Conservation (phyloP, 305 asterid species). For the Fraxinus angustifolia region DNA sequence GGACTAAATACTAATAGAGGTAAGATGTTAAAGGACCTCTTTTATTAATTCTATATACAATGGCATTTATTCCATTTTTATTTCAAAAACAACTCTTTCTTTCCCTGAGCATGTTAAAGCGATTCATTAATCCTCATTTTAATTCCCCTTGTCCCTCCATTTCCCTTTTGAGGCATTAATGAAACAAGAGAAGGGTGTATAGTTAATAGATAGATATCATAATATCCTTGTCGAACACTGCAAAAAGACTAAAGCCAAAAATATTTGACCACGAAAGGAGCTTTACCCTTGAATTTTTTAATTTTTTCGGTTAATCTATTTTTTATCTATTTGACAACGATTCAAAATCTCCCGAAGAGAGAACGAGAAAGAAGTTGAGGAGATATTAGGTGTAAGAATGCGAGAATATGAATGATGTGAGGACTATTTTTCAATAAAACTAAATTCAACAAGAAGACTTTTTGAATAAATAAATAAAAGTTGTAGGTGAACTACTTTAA, state of each 20-base stretch:
- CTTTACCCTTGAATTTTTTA: background rate
- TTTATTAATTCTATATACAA: background rate
- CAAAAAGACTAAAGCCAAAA: background rate
- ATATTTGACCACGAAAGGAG: background rate
- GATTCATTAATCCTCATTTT: background rate
- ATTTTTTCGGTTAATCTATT: background rate
- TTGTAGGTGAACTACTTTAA: background rate
- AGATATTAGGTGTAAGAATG: background rate
- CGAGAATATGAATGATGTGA: background rate
- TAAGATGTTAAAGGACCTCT: background rate
- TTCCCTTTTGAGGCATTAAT: background rate
- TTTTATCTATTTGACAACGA: background rate
- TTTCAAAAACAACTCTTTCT: background rate
- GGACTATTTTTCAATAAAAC: background rate
- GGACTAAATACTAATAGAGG: background rate
- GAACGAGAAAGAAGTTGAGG: background rate
- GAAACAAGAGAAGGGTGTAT: background rate
- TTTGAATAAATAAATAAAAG: background rate
- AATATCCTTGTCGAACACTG: background rate
- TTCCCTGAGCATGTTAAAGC: background rate
- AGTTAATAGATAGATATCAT: background rate
- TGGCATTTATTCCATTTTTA: background rate
- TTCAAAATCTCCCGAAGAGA: background rate
- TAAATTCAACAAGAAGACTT: background rate
- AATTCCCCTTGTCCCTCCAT: background rate